A percentile compares a stretch with the other conserved stretches of the same genome.
Conservation (phyloP, 208 protist species). For the Leishmania gerbilli region DNA sequence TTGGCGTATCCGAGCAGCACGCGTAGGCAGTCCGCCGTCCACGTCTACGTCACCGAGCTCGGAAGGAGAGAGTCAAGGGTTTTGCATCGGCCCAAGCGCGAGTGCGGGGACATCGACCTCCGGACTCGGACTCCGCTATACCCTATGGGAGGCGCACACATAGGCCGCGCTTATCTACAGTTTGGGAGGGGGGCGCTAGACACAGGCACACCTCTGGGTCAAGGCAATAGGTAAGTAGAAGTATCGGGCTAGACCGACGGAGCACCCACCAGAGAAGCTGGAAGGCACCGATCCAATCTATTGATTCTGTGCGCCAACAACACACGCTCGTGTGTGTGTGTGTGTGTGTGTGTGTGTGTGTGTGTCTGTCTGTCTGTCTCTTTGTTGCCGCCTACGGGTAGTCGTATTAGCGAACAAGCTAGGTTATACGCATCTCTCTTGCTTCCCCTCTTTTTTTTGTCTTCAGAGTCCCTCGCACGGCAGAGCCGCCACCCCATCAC, state of each 20-base stretch:
- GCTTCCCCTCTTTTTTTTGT: background rate
- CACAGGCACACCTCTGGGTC: background rate
- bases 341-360: background rate
- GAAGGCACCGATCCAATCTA: background rate
- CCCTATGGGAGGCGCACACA: background rate
- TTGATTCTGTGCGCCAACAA: background rate
- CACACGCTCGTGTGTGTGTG: background rate
- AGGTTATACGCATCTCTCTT: background rate
- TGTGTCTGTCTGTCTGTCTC: background rate
- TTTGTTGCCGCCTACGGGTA: background rate
- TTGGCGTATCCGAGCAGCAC: background rate
- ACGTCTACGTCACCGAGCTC: background rate
- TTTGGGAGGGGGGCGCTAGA: background rate
- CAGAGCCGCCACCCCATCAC: background rate
- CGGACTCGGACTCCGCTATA: background rate
- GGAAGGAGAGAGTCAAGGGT: background rate
- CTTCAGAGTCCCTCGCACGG: background rate
- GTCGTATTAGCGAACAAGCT: background rate
- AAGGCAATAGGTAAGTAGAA: background rate
- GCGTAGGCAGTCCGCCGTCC: background rate
- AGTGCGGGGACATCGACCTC: background rate
- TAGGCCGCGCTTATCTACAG: background rate
- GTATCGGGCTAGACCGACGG: background rate
- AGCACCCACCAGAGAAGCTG: background rate
- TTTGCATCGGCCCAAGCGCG: background rate